Base-by-base conservation (phyloP, 2,329 filamentous ascomycete genomes). In the Fusarium irregulare region DNA sequence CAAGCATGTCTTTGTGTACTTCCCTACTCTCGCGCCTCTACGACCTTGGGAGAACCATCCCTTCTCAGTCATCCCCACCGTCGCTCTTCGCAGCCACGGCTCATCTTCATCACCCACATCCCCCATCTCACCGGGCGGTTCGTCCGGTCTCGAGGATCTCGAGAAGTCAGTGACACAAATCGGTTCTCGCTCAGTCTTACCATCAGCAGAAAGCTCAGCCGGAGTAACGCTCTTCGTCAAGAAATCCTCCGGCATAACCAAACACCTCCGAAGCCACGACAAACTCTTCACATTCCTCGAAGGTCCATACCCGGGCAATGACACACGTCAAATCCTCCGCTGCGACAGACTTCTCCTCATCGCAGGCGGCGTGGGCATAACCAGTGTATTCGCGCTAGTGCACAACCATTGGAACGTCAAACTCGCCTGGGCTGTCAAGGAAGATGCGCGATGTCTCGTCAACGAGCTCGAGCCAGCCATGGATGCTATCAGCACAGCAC, bases 371-470 rank as follows among this genome's bases (percentile, higher is more conserved):
- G 60, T 64, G 6, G 60, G 60, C 0, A 64, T 64, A n/a, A 64
- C 60, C 1, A 64, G 58, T n/a, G 11, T 64, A 0, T 64, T 64
- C 6, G 60, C 60, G 0, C 59, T 64, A 1, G 40, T 56, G 2
- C 60, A 64, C 4, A 64, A 41, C 12, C 60, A 64, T 34, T 64
- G 60, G 60, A 64, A 64, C 9, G 58, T 64, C 2, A 64, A 48
- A 37, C 7, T 64, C 6, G 60, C 42, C 1, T 64, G 60, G 60
- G 21, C 58, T 0, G 60, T 64, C 4, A 64, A 64, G 16, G 48
- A 45, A 1, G 42, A 64, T 16, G 60, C 60, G 0, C 58, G 59
- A 9, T 56, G 60, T 14, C 49, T 64, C 2, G 59, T 64, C 8
- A 47, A 64, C 4, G 60, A 64, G 40, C 60, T 64, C 0, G 60